Conservation (phyloP, 371 early-diverging fungal genomes). For the Saksenaea oblongispora region DNA sequence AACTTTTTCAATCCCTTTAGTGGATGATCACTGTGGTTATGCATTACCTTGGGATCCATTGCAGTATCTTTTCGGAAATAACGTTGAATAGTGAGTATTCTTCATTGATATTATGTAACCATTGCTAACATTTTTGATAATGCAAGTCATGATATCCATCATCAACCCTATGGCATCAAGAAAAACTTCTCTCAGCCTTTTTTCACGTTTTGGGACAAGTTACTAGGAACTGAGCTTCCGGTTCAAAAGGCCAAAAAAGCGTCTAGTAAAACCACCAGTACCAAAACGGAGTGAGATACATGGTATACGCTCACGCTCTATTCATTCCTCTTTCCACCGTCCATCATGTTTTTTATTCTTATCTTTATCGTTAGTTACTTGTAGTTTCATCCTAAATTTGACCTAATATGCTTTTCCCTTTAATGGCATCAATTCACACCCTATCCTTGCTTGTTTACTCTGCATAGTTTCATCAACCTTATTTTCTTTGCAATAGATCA, state of each 20-base stretch:
- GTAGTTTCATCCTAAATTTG: not conserved
- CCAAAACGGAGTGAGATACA: not conserved
- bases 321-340: not conserved
- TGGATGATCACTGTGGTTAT: slow-evolving; percentile 73
- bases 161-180: slow-evolving; percentile 60
- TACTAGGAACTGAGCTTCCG: slow-evolving; percentile 46
- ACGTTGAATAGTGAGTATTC: slow-evolving; percentile 62
- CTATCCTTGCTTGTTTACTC: not conserved
- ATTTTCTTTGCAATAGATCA: not conserved
- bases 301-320: not conserved
- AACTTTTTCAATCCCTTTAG: not conserved
- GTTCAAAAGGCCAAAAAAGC: slow-evolving; percentile 29
- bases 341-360: not conserved
- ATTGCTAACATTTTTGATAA: not conserved
- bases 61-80: slow-evolving; percentile 60
- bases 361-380: not conserved
- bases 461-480: not conserved
- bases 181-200: slow-evolving; percentile 67
- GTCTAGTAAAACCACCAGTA: not conserved
- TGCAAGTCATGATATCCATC: slow-evolving; percentile 60
- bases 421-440: not conserved
- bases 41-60: slow-evolving; percentile 71
- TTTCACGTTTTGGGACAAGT: slow-evolving; percentile 74
- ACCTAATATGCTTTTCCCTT: not conserved
- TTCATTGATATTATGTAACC: not conserved